Conservation (phyloP, 345 rosid genomes). For the Gossypium longicalyx region DNA sequence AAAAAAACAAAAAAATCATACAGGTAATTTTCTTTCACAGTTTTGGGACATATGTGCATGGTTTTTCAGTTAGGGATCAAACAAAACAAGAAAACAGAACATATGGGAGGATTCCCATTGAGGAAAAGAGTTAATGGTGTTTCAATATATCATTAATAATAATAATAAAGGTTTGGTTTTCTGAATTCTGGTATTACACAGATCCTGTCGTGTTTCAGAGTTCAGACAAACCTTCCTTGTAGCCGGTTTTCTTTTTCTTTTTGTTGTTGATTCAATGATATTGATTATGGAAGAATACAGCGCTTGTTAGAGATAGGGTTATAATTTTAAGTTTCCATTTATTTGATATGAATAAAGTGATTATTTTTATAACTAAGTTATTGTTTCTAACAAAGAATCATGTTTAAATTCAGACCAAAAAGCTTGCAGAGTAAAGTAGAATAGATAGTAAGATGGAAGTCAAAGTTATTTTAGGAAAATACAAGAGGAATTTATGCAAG, state of each 20-base stretch:
- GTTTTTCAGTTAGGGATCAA: not conserved
- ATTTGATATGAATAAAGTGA: too few species aligned
- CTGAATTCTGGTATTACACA: not conserved
- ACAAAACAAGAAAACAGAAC: not conserved
- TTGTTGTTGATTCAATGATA: not conserved
- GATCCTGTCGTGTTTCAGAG: not conserved
- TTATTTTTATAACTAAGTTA: too few species aligned
- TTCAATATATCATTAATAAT: too few species aligned
- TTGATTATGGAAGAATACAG: not conserved
- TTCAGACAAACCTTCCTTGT: not conserved
- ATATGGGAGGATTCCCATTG: too few species aligned
- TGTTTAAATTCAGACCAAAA: too few species aligned
- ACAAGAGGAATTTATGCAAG: too few species aligned
- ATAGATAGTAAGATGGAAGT: too few species aligned
- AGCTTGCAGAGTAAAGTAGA: too few species aligned
- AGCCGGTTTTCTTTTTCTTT: not conserved
- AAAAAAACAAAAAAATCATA: not conserved
- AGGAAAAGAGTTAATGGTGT: not conserved
- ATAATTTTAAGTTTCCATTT: not conserved
- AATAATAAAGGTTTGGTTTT: not conserved
- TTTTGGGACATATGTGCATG: not conserved
- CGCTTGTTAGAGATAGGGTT: not conserved
- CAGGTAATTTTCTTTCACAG: not conserved
- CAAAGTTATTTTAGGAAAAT: too few species aligned
- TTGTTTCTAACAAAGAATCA: too few species aligned